Evolutionary conservation across 1,284 basidiomycete genomes (phyloP).

Genomic region (Coniferiporia weirii): DNA sequence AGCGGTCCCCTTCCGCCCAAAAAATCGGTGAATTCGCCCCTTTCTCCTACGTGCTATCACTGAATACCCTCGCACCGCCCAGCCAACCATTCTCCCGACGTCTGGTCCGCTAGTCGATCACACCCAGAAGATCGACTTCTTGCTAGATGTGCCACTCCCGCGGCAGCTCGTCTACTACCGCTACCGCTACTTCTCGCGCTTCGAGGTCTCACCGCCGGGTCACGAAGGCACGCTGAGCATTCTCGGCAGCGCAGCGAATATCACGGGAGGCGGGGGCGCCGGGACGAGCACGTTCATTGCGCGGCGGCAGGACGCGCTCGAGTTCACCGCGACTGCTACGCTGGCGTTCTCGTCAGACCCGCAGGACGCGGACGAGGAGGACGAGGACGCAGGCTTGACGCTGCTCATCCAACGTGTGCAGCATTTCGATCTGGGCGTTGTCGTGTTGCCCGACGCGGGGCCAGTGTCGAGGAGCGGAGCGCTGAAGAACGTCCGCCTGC

Average conservation of each 20-base stretch:
- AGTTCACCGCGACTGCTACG: constrained; percentile 16
- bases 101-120: constrained; percentile 21
- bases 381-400: constrained; percentile 20
- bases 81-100: not conserved
- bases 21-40: not conserved
- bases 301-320: constrained; percentile 19
- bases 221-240: constrained; percentile 26
- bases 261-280: constrained; percentile 22
- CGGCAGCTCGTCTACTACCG: constrained; percentile 30
- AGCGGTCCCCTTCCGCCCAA: constrained; percentile 14
- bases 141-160: constrained; percentile 23
- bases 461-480: not conserved
- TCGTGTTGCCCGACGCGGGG: not conserved
- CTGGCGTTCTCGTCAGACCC: constrained; percentile 9
- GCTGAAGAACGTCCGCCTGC: constrained; percentile 14
- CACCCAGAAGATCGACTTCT: constrained; percentile 25
- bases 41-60: not conserved
- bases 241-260: constrained; percentile 26
- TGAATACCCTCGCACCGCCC: not conserved
- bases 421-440: constrained; percentile 21
- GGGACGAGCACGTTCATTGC: constrained; percentile 20
- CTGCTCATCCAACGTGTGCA: constrained; percentile 20
- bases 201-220: constrained; percentile 24
- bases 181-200: constrained; percentile 24
- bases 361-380: constrained; percentile 9